A percentile compares a stretch with the other conserved stretches of the same genome.
Conservation (phyloP, 1,284 basidiomycete genomes). For the Pascua sp. region DNA sequence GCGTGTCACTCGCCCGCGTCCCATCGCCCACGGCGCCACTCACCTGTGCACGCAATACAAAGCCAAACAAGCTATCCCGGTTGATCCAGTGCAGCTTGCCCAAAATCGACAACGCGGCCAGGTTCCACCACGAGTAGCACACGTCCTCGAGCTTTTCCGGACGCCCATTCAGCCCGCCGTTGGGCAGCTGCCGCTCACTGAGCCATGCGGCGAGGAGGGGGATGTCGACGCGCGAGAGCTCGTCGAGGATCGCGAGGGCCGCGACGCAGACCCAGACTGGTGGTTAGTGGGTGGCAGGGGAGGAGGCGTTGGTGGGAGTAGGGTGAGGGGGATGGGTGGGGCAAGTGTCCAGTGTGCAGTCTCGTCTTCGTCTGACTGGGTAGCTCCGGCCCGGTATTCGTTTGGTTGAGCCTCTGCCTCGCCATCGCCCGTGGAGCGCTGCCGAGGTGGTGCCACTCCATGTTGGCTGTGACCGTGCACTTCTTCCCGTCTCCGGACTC, state of each 20-base stretch:
- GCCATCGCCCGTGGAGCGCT: too few relatives aligned
- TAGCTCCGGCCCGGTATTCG: too few relatives aligned
- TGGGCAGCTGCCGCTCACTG: slow-evolving; percentile 84
- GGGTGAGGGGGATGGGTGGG: neutral
- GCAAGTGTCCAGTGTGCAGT: too few relatives aligned
- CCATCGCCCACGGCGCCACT: slow-evolving; percentile 19
- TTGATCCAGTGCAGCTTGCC: slow-evolving; percentile 87
- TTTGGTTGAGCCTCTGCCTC: too few relatives aligned
- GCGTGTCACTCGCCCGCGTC: too few relatives aligned
- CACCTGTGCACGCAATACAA: slow-evolving; percentile 87
- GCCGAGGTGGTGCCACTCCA: too few relatives aligned
- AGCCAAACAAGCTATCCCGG: slow-evolving; percentile 67
- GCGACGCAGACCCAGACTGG: slow-evolving; percentile 87
- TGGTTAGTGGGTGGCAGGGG: too few relatives aligned
- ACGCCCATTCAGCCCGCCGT: slow-evolving; percentile 89
- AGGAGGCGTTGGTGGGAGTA: neutral
- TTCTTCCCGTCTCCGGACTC: too few relatives aligned
- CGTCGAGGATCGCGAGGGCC: slow-evolving; percentile 78
- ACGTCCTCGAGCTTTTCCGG: slow-evolving; percentile 96
- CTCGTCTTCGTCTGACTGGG: too few relatives aligned
- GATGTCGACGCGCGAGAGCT: slow-evolving; percentile 70
- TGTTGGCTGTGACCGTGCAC: too few relatives aligned
- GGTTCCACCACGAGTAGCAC: slow-evolving; percentile 98
- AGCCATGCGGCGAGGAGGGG: slow-evolving; percentile 86
- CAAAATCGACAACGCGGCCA: slow-evolving; percentile 82